Evolutionary conservation across 768 basidiomycete genomes (phyloP).

Genomic region (Trametes cingulata): DNA sequence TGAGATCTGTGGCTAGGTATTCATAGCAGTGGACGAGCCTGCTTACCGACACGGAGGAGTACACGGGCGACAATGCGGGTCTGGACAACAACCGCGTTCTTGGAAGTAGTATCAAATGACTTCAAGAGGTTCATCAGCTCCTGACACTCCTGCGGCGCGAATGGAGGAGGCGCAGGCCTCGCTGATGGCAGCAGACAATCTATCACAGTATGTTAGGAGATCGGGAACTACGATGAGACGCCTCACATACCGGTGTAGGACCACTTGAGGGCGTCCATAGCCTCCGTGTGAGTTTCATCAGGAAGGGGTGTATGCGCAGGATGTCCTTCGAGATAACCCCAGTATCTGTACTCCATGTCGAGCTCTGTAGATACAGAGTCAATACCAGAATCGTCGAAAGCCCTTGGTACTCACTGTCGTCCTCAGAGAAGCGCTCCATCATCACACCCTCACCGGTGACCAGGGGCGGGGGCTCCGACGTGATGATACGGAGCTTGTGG

Average conservation of each 20-base stretch:
- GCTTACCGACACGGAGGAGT: conserved; percentile 65
- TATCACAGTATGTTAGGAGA: conserved; percentile 26
- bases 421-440: conserved; percentile 29
- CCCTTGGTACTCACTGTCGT: conserved; percentile 45
- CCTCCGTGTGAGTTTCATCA: conserved; percentile 58
- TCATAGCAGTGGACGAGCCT: not conserved
- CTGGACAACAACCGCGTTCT: conserved; percentile 50
- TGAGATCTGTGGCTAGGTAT: not conserved
- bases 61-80: conserved; percentile 71
- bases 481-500: conserved; percentile 57
- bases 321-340: conserved; percentile 78
- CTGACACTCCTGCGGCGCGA: conserved; percentile 75
- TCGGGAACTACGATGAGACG: not conserved
- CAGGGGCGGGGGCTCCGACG: conserved; percentile 43
- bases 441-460: conserved; percentile 26
- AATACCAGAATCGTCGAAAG: not conserved
- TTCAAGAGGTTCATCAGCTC: conserved; percentile 65
- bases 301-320: conserved; percentile 70
- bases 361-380: conserved; percentile 46
- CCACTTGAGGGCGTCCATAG: conserved; percentile 78
- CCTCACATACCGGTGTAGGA: conserved; percentile 61
- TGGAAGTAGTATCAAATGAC: conserved; percentile 42
- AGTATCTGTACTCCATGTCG: conserved; percentile 78
- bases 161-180: conserved; percentile 60
- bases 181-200: conserved; percentile 71